phyloP scores from a whole-genome alignment of 2,329 filamentous ascomycete species.

The Penicillium capsulatum region DNA sequence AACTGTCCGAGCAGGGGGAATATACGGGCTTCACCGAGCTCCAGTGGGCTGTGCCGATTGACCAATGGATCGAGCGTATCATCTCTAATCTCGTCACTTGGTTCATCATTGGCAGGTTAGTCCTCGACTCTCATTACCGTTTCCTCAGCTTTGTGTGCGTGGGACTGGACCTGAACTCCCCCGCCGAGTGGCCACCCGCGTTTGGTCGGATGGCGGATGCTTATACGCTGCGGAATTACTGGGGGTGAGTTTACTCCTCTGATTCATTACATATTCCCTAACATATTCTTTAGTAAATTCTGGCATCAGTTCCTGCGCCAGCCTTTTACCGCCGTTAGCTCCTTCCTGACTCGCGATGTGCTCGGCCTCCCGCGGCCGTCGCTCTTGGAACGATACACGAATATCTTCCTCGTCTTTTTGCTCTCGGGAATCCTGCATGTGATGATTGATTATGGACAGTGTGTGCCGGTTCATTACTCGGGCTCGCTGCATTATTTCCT shows the following conservation, averaged over 20 bases:
- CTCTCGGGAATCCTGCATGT: constrained; percentile 26
- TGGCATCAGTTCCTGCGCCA: constrained; percentile 28
- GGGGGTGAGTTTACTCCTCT: constrained; percentile 9
- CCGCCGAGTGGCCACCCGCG: constrained; percentile 22
- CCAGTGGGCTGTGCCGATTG: constrained; percentile 6
- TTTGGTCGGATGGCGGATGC: constrained; percentile 21
- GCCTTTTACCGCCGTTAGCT: constrained; percentile 18
- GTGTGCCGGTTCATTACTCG: constrained; percentile 15
- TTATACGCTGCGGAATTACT: constrained; percentile 23
- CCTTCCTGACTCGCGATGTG: constrained; percentile 13
- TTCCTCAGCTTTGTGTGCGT: constrained; percentile 16
- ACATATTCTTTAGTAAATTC: constrained; percentile 6
- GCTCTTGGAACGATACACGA: constrained; percentile 22
- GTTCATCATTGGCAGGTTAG: constrained; percentile 12
- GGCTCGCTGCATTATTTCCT: constrained; percentile 25
- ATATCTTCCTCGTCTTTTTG: constrained; percentile 26
- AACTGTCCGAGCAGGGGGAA: not conserved
- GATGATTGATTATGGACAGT: constrained; percentile 10
- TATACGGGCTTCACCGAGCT: not conserved
- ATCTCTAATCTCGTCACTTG: constrained; percentile 10
- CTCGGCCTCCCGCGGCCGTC: constrained; percentile 17
- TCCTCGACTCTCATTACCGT: constrained; percentile 18
- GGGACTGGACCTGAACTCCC: constrained; percentile 3
- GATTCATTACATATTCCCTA: not conserved
- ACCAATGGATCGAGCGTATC: constrained; percentile 11